phyloP scores from a whole-genome alignment of 2,329 filamentous ascomycete genomes.

The Exophiala aquamarina region DNA sequence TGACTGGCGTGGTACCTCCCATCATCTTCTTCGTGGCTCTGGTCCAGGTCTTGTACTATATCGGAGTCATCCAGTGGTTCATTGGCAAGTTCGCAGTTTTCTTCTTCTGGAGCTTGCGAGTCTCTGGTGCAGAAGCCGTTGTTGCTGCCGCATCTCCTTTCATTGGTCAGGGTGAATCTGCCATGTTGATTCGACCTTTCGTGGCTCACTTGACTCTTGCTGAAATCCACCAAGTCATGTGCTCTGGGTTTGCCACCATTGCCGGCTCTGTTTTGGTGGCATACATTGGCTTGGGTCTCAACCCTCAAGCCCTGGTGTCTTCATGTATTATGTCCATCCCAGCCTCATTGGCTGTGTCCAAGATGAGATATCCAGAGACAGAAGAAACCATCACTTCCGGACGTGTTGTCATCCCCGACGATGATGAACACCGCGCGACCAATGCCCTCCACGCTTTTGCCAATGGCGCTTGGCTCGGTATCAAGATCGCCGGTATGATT shows the following conservation, averaged over 20 bases:
- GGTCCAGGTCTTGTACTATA: constrained; percentile 83
- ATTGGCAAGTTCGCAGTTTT: constrained; percentile 82
- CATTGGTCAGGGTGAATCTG: constrained; percentile 90
- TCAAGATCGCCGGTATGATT: constrained; percentile 86
- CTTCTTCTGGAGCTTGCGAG: constrained; percentile 86
- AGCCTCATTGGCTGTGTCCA: constrained; percentile 83
- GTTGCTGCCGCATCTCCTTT: constrained; percentile 91
- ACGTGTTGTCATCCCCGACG: constrained; percentile 75
- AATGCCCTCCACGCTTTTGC: constrained; percentile 84
- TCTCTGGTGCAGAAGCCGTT: constrained; percentile 90
- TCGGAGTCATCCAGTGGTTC: constrained; percentile 83
- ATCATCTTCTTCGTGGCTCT: constrained; percentile 96
- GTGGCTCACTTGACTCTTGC: constrained; percentile 80
- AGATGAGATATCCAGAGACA: constrained; percentile 84
- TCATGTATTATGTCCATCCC: constrained; percentile 96
- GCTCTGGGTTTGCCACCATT: constrained; percentile 88
- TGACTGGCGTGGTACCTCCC: constrained; percentile 77
- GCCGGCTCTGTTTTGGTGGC: constrained; percentile 83
- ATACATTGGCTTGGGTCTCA: constrained; percentile 81
- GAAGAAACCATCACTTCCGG: constrained; percentile 84
- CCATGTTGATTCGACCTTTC: constrained; percentile 87
- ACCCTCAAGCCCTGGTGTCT: constrained; percentile 80
- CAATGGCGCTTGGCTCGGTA: constrained; percentile 79
- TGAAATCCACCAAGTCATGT: constrained; percentile 91
- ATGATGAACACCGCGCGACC: constrained; percentile 71